These are phyloP conservation scores for Elongisporangium senticosum DNA, from an alignment of 352 stramenopile species.

Conservation along the genomic window DNA sequence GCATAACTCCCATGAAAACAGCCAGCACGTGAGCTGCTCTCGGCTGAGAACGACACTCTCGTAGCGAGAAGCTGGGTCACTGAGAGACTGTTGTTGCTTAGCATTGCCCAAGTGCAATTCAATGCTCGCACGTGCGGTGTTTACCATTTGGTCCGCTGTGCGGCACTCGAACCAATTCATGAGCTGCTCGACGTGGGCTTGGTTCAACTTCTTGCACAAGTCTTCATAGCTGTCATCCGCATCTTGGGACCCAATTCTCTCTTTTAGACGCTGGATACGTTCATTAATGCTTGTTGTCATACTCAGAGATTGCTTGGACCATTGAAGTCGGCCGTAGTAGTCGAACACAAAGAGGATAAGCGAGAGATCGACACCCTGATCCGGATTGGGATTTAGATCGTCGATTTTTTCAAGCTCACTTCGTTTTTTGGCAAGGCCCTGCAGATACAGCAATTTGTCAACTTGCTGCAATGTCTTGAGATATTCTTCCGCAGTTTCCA, in stretches of 20 bases:
- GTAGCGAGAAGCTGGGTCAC: not conserved
- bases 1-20: slow-evolving; percentile 18
- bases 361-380: slow-evolving; percentile 5
- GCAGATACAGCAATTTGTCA: slow-evolving; percentile 15
- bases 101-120: not conserved
- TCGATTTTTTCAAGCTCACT: not conserved
- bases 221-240: not conserved
- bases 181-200: slow-evolving; percentile 14
- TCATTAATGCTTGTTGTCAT: slow-evolving; percentile 20
- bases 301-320: slow-evolving; percentile 18
- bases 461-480: slow-evolving; percentile 14
- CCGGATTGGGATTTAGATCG: not conserved
- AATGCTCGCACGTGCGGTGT: slow-evolving; percentile 11
- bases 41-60: not conserved
- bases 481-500: slow-evolving; percentile 15
- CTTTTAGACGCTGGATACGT: slow-evolving; percentile 11
- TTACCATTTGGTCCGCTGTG: slow-evolving; percentile 19
- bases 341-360: slow-evolving; percentile 17
- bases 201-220: not conserved
- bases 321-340: slow-evolving; percentile 22
- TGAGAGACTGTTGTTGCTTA: not conserved
- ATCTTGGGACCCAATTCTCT: slow-evolving; percentile 2
- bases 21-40: slow-evolving; percentile 6
- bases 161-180: slow-evolving; percentile 35
- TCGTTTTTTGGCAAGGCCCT: slow-evolving; percentile 1